These are phyloP conservation scores for Gilbertella persicaria DNA, from an alignment of 371 early-diverging fungal genomes.

Conservation along the genomic window DNA sequence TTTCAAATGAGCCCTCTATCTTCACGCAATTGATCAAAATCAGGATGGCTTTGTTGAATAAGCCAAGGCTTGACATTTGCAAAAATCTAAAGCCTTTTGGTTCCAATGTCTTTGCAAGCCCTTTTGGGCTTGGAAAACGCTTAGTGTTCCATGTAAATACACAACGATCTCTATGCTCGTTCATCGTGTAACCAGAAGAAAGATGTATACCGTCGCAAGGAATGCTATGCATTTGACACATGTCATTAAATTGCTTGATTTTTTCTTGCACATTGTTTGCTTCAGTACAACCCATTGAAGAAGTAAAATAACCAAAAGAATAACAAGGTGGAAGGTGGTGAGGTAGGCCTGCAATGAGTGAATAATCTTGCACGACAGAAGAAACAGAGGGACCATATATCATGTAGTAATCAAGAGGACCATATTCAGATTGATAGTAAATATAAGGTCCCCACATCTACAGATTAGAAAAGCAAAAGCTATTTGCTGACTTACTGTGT, in stretches of 20 bases:
- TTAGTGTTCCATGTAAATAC: constrained; percentile 65
- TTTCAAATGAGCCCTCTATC: constrained; percentile 53
- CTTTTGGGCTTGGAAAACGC: constrained; percentile 53
- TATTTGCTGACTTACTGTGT: constrained; percentile 30
- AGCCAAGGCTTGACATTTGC: constrained; percentile 73
- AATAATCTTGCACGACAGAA: constrained; percentile 40
- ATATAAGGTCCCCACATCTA: constrained; percentile 63
- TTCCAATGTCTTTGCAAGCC: constrained; percentile 33
- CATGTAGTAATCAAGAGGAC: constrained; percentile 57
- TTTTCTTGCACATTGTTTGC: constrained; percentile 53
- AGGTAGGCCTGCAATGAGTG: constrained; percentile 46
- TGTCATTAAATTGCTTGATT: constrained; percentile 43
- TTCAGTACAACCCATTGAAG: constrained; percentile 67
- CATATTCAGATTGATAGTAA: constrained; percentile 34
- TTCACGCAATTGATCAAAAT: constrained; percentile 31
- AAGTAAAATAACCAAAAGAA: constrained; percentile 62
- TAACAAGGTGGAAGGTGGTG: constrained; percentile 52
- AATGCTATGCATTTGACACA: constrained; percentile 46
- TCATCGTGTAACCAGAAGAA: constrained; percentile 62
- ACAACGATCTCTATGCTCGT: constrained; percentile 49
- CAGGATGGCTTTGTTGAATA: constrained; percentile 51
- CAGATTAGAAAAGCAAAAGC: not conserved
- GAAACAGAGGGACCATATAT: constrained; percentile 54
- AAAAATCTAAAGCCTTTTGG: constrained; percentile 51
- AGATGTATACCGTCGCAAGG: constrained; percentile 67